Conservation (phyloP, 192 early-diverging fungal genomes). For the Coemansia sp. region DNA sequence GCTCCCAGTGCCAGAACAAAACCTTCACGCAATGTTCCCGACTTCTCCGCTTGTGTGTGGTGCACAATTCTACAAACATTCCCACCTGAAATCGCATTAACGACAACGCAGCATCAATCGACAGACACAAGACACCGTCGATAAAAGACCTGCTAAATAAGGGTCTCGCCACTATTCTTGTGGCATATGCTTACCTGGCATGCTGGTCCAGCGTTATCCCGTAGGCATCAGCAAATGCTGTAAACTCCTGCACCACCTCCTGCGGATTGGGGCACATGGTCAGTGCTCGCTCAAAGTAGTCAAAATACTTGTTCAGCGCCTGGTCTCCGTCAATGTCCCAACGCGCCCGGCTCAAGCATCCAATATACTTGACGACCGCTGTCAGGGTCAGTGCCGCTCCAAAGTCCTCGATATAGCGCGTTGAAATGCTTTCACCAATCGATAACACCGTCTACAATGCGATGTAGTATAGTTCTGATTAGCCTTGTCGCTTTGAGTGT, state of each 20-base stretch:
- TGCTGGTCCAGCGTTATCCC: conserved; percentile 27
- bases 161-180: not conserved
- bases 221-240: conserved; percentile 32
- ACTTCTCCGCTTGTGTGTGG: conserved; percentile 16
- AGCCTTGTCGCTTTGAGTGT: no score
- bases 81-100: not conserved
- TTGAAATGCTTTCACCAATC: conserved; percentile 20
- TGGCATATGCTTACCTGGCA: conserved; percentile 10
- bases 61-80: conserved; percentile 15
- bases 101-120: not conserved
- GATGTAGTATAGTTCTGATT: no score
- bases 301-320: conserved; percentile 19
- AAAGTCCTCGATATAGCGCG: conserved; percentile 54
- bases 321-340: conserved; percentile 16
- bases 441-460: conserved; percentile 21
- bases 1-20: conserved; percentile 44
- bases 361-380: conserved; percentile 50
- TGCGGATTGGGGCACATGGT: conserved; percentile 17
- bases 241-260: conserved; percentile 21
- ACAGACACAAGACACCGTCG: not conserved
- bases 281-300: conserved; percentile 21
- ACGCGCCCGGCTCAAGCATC: conserved; percentile 41
- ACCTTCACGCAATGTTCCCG: conserved; percentile 30
- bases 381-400: conserved; percentile 53
- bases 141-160: no score